phyloP scores from a whole-genome alignment of 495 filamentous ascomycete species.

The Tuber calosporum region DNA sequence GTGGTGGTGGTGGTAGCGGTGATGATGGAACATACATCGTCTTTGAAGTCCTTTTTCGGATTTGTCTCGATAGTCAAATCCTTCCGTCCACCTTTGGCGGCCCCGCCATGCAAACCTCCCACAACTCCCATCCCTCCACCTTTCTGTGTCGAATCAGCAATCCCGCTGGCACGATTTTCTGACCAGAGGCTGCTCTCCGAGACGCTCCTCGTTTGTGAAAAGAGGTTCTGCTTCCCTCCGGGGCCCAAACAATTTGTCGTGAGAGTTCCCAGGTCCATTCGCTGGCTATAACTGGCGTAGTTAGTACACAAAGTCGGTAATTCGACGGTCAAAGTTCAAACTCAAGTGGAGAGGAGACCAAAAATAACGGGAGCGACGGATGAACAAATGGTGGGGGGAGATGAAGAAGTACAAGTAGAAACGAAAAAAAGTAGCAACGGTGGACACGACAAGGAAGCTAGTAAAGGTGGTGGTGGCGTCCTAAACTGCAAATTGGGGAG shows the following conservation, averaged over 20 bases:
- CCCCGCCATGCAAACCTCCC: background rate
- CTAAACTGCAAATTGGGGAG: slow-evolving; percentile 13
- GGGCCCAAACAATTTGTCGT: background rate
- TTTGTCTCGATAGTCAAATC: slow-evolving; percentile 11
- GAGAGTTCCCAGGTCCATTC: background rate
- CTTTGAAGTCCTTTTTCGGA: slow-evolving; percentile 25
- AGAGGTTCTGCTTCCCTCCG: background rate
- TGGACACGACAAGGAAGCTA: slow-evolving; percentile 15
- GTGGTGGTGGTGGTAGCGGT: background rate
- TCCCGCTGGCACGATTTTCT: background rate
- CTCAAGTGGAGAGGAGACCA: slow-evolving; percentile 6
- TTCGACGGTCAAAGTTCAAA: slow-evolving; percentile 1
- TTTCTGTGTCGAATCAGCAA: background rate
- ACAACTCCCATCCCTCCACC: slow-evolving; percentile 2
- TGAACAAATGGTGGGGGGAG: slow-evolving; percentile 8
- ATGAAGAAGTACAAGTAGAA: background rate
- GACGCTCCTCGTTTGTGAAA: background rate
- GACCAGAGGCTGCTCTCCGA: slow-evolving; percentile 1
- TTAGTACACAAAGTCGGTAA: background rate
- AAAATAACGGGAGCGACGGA: slow-evolving; percentile 11
- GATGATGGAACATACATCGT: slow-evolving; percentile 23
- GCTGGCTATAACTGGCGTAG: background rate
- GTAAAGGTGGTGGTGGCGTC: slow-evolving; percentile 22
- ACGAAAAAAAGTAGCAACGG: slow-evolving; percentile 16
- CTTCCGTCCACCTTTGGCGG: slow-evolving; percentile 4